These are phyloP conservation scores for Alliaria petiolata DNA, from an alignment of 345 rosid genomes.

Conservation along the genomic window DNA sequence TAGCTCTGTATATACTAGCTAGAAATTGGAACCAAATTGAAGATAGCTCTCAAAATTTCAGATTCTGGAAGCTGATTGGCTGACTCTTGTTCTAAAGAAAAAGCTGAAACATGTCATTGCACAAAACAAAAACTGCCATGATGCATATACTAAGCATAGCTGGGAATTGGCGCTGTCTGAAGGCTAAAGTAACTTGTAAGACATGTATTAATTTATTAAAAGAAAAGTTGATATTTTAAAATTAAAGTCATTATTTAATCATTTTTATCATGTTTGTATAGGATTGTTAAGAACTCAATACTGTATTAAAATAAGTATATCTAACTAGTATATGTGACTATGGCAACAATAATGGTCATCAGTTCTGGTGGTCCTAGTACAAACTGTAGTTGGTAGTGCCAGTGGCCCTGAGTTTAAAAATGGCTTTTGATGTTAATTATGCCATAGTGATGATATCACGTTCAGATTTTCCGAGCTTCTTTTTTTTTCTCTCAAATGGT, in stretches of 20 bases:
- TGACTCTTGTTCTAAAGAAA: too few relatives aligned
- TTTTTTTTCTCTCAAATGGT: background rate
- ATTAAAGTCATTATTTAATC: background rate
- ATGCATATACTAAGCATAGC: too few relatives aligned
- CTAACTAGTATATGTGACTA: background rate
- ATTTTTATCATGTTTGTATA: background rate
- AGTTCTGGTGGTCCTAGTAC: background rate
- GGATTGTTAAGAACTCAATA: background rate
- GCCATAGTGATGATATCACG: background rate
- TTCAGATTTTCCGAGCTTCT: background rate
- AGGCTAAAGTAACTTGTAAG: conserved; percentile 1
- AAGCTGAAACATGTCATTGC: too few relatives aligned
- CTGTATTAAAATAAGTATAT: too few relatives aligned
- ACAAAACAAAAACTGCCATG: too few relatives aligned
- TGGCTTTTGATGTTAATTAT: background rate
- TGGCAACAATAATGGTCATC: background rate
- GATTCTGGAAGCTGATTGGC: too few relatives aligned
- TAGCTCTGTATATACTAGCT: too few relatives aligned
- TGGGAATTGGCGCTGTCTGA: too few relatives aligned
- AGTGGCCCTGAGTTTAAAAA: background rate
- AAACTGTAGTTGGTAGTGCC: background rate
- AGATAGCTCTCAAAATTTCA: too few relatives aligned
- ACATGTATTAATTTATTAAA: background rate
- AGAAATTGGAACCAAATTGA: too few relatives aligned
- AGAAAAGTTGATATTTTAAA: background rate